Evolutionary conservation across 2,329 filamentous ascomycete species (phyloP), one percentile per base, ranked within the genome.

Genomic region (Trichothecium roseum): DNA sequence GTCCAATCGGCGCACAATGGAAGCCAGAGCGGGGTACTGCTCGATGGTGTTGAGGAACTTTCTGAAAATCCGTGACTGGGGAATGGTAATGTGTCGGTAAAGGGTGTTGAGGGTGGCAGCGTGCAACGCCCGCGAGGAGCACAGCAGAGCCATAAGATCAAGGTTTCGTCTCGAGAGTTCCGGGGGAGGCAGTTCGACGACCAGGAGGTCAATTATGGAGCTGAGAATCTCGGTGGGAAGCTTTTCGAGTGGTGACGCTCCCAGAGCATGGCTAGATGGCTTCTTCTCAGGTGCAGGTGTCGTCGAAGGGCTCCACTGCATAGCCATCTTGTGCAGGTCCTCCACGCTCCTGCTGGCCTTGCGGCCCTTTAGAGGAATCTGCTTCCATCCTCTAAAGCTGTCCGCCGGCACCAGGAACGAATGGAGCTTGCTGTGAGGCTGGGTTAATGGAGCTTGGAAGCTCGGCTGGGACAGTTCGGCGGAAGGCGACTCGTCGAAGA

Each of bases 31-130:
- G 3, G 76, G 73, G 52, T 87, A 78, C 39, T 72, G 62, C 31
- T 66, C 63, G 44, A 89, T 66, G 49, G 84, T 83, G 39, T 68
- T 66, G 33, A 87, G 70, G 46, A 87, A 85, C 59, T 89, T 89
- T 52, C 78, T 78, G 61, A 88, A 91, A 53, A 87, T 85, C 40
- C 78, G 68, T 18, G 84, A 89, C 64, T 88, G 84, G 5, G 84
- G 84, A 45, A 89, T 81, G 30, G 82, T 86, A 55, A 89, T 82
- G 54, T 84, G 77, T 45, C 75, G 72, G 62, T 89, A 89, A 33
- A 91, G 69, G 6, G 83, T 82, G 45, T 74, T 72, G 24, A 88
- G 63, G 4, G 84, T 88, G 15, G 79, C 79, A 18, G 72, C 71
- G 51, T 89, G 80, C 40, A 89, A 64, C 20, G 74, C 74, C 51